These are phyloP conservation scores for Globisporangium spiculum DNA, from an alignment of 352 stramenopile genomes.

Conservation along the genomic window DNA sequence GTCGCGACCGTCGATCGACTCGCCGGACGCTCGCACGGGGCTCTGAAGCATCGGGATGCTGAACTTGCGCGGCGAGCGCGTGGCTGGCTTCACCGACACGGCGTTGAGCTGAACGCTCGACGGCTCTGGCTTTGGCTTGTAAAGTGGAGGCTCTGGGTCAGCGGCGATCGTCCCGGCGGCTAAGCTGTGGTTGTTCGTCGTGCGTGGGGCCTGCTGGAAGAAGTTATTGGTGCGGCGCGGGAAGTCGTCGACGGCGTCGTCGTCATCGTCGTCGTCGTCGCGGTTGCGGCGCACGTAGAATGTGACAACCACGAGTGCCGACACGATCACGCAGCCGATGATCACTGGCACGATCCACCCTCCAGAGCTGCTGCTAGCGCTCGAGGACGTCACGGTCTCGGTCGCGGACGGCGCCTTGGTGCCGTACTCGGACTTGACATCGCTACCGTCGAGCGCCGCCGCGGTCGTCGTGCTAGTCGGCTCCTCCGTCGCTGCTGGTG, in stretches of 20 bases:
- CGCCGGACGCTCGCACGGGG: slow-evolving; percentile 13
- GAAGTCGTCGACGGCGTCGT: slow-evolving; percentile 39
- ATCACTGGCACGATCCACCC: slow-evolving; percentile 59
- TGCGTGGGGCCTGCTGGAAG: slow-evolving; percentile 48
- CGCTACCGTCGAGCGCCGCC: slow-evolving; percentile 33
- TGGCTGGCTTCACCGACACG: slow-evolving; percentile 17
- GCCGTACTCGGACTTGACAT: slow-evolving; percentile 46
- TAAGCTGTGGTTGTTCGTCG: slow-evolving; percentile 43
- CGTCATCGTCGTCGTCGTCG: slow-evolving; percentile 45
- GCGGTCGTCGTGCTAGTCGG: slow-evolving; percentile 21
- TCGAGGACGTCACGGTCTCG: slow-evolving; percentile 24
- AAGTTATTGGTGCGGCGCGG: slow-evolving; percentile 62
- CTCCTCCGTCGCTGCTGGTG: slow-evolving; percentile 22
- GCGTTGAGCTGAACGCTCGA: slow-evolving; percentile 17
- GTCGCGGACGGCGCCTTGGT: slow-evolving; percentile 34
- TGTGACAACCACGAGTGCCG: slow-evolving; percentile 52
- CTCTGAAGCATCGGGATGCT: slow-evolving; percentile 26
- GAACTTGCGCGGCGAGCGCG: slow-evolving; percentile 15
- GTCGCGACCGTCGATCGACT: slow-evolving; percentile 21
- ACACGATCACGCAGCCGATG: slow-evolving; percentile 52
- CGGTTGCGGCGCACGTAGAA: slow-evolving; percentile 53
- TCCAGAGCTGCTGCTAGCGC: slow-evolving; percentile 15
- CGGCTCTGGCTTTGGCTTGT: slow-evolving; percentile 15
- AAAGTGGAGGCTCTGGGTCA: slow-evolving; percentile 15
- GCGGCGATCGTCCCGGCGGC: neutral